Percentiles rank a stretch among this genome's conserved stretches.
Conservation (phyloP, 2,329 filamentous ascomycete species). For the Verticillium zaregamsianum region DNA sequence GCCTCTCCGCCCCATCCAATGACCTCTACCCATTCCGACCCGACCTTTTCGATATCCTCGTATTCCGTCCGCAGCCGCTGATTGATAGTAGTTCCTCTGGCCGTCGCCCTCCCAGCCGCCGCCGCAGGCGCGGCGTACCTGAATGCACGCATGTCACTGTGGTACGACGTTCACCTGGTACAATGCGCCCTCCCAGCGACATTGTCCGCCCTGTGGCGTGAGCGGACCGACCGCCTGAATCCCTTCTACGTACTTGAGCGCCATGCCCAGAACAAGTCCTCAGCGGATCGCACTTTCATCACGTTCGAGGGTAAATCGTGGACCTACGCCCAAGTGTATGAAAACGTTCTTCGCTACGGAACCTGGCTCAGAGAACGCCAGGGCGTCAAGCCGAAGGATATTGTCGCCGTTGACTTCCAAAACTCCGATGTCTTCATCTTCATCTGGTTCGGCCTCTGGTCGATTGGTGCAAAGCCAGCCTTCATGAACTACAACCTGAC, state of each 20-base stretch:
- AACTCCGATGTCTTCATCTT: slow-evolving; percentile 79
- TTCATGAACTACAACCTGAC: slow-evolving; percentile 86
- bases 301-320: slow-evolving; percentile 65
- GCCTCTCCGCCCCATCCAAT: background rate
- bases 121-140: slow-evolving; percentile 70
- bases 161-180: slow-evolving; percentile 62
- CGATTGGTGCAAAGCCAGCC: slow-evolving; percentile 75
- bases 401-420: slow-evolving; percentile 77
- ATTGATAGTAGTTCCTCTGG: slow-evolving; percentile 42
- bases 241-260: slow-evolving; percentile 73
- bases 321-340: slow-evolving; percentile 74
- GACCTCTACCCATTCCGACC: too few species aligned
- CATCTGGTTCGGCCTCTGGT: slow-evolving; percentile 74
- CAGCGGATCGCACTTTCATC: slow-evolving; percentile 55
- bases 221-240: slow-evolving; percentile 59
- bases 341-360: slow-evolving; percentile 66
- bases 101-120: slow-evolving; percentile 55
- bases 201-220: slow-evolving; percentile 38
- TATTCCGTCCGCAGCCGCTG: background rate
- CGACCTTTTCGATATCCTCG: background rate
- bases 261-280: slow-evolving; percentile 47
- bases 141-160: slow-evolving; percentile 65
- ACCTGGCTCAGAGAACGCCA: slow-evolving; percentile 66
- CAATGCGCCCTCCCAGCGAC: slow-evolving; percentile 44
- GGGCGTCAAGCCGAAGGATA: slow-evolving; percentile 63